phyloP scores from a whole-genome alignment of 169 alveolate species.

The Cryptosporidium canis region DNA sequence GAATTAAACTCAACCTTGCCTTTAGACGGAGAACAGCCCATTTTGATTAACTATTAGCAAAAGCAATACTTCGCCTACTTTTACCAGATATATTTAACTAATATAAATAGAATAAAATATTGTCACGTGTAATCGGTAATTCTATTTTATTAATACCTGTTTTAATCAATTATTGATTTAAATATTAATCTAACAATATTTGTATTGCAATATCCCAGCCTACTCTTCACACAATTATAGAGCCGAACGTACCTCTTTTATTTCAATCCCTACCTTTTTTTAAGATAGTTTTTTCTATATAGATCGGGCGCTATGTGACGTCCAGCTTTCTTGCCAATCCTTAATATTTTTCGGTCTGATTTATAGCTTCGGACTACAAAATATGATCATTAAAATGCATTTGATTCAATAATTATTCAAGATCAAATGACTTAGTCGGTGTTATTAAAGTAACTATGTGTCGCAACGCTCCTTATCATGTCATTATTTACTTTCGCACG shows the following conservation, averaged over 20 bases:
- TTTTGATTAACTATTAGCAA: background rate
- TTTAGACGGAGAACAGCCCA: conserved; percentile 45
- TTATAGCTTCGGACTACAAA: background rate
- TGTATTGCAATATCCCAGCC: background rate
- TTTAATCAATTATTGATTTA: background rate
- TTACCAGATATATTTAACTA: background rate
- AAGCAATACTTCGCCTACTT: background rate
- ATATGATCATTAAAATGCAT: background rate
- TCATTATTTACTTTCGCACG: background rate
- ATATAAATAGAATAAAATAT: too few species aligned
- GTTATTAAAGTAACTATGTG: background rate
- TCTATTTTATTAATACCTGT: too few species aligned
- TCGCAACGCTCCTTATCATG: background rate
- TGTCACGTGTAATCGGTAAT: too few species aligned
- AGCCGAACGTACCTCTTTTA: background rate
- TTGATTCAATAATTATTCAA: background rate
- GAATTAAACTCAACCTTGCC: conserved; percentile 34
- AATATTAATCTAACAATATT: background rate
- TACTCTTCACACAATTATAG: background rate
- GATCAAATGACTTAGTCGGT: background rate
- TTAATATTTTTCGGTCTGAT: background rate
- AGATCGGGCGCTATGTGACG: background rate
- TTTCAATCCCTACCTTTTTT: background rate
- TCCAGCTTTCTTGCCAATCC: background rate
- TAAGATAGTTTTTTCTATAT: background rate